Conservation (phyloP, 768 basidiomycete genomes). For the Mycena rebaudengoi region DNA sequence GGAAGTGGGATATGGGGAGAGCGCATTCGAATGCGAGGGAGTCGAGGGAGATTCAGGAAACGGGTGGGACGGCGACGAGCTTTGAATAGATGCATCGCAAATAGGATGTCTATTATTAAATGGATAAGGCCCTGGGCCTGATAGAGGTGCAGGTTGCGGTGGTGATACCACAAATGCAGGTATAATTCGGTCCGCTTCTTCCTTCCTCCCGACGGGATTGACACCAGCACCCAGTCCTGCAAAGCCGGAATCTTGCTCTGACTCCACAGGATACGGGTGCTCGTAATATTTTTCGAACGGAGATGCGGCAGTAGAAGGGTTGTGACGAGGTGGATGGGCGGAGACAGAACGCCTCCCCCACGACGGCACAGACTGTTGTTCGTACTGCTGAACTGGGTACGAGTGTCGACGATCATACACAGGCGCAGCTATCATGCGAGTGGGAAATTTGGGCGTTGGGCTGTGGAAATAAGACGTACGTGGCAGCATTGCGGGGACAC, state of each 20-base stretch:
- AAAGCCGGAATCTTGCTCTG: conserved; percentile 22
- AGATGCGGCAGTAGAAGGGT: conserved; percentile 17
- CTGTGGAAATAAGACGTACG: not conserved
- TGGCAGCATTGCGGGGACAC: conserved; percentile 13
- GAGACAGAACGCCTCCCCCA: conserved; percentile 7
- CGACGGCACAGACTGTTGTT: not conserved
- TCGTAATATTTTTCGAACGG: conserved; percentile 27
- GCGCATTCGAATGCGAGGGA: not conserved
- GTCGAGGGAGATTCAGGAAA: not conserved
- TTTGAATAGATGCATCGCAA: not conserved
- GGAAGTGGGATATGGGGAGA: not conserved
- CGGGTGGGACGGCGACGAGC: not conserved
- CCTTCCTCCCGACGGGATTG: conserved; percentile 13
- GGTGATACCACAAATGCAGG: conserved; percentile 12
- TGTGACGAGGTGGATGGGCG: not conserved
- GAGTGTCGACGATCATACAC: conserved; percentile 25
- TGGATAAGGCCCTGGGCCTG: not conserved
- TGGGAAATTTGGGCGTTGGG: not conserved
- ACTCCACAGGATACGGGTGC: conserved; percentile 17
- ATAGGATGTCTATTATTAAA: no score
- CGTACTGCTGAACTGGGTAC: conserved; percentile 21
- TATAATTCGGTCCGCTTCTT: conserved; percentile 1
- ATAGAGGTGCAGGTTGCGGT: not conserved
- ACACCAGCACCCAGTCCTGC: conserved; percentile 24
- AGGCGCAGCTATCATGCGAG: conserved; percentile 14